Evolutionary conservation across 2,329 filamentous ascomycete species (phyloP).

Genomic region (Mycosphaerella arachidis): DNA sequence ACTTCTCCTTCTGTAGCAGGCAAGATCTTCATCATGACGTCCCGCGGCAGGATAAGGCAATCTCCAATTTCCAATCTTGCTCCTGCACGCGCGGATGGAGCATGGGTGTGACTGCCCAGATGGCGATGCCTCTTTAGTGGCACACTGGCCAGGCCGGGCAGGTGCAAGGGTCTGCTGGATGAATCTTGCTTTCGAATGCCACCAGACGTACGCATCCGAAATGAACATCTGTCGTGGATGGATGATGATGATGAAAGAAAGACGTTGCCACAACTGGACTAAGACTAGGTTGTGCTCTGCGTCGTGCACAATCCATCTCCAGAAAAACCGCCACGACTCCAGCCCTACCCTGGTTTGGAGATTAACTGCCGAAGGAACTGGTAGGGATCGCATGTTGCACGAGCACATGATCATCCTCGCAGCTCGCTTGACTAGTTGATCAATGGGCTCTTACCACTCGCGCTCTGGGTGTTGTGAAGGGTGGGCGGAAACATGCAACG

Average conservation of each 20-base stretch:
- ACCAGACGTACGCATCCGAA: too few relatives aligned
- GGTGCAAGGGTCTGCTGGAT: too few relatives aligned
- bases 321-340: too few relatives aligned
- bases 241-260: too few relatives aligned
- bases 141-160: neutral
- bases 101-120: neutral
- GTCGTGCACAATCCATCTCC: too few relatives aligned
- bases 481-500: too few relatives aligned
- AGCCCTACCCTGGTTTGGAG: neutral
- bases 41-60: neutral
- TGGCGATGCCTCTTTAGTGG: neutral
- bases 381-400: neutral
- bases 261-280: too few relatives aligned
- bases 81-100: neutral
- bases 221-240: too few relatives aligned
- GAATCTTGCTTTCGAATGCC: too few relatives aligned
- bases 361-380: neutral
- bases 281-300: too few relatives aligned
- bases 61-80: neutral
- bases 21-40: neutral
- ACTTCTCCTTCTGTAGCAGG: neutral
- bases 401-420: neutral
- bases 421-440: neutral
- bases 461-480: too few relatives aligned
- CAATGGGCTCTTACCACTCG: too few relatives aligned